Base-by-base conservation (phyloP, 2,329 filamentous ascomycete genomes). In the Scorias spongiosa region DNA sequence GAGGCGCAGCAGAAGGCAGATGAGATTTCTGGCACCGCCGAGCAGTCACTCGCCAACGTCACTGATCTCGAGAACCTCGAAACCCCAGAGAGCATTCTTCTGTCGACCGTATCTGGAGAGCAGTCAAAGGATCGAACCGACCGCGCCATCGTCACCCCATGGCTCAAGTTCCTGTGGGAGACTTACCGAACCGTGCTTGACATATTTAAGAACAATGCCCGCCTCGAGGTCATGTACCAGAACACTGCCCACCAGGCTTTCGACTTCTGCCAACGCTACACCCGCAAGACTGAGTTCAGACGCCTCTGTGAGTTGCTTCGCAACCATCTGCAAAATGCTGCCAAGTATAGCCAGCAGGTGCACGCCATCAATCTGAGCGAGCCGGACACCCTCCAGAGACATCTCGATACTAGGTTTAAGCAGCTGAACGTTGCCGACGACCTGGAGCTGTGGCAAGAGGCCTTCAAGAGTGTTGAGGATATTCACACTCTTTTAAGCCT, bases 101-200 rank as follows among this genome's bases (percentile, higher is more conserved):
- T 98, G 40, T 93, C 91, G 51, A 98, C 91, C 43, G 91, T 98
- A 48, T 98, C 91, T 34, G 91, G 91, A 51, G 91, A 98, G 70
- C 89, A 96, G 68, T 94, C 89, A 48, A 82, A 85, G 62, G 91
- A 98, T 68, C 84, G 91, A 54, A 98, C 91, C 57, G 91, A 98
- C 70, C 82, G 91, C 58, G 91, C 91, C 61, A 93, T 98, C 58
- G 91, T 98, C 48, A 98, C 91, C 26, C 91, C 91, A 47, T 98
- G 91, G 91, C 78, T 98, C 60, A 98, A 98, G 72, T 98, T 98
- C 63, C 74, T 98, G 50, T 98, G 91, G 91, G 91, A 98, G 73
- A 94, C 91, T 12, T 98, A 98, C 72, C 84, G 91, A 49, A 98
- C 91, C 32, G 91, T 98, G 36, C 76, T 98, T 59, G 91, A 98